Base-by-base conservation (phyloP, 2,329 filamentous ascomycete genomes). In the Fusarium cyanostomum region DNA sequence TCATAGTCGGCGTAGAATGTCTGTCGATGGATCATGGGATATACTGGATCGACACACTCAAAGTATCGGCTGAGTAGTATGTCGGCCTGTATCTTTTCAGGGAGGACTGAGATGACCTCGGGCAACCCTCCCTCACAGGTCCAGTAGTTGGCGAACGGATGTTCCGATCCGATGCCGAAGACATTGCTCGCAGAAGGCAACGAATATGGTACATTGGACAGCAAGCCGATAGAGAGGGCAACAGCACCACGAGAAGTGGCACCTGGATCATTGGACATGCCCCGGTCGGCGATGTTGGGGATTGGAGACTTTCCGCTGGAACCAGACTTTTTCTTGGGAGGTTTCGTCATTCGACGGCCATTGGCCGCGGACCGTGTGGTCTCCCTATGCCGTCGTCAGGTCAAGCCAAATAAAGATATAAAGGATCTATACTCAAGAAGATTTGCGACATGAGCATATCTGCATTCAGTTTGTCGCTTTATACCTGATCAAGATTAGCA, bases 61-160 rank as follows among this genome's bases (percentile, higher is more conserved):
- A 89, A 89, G 71, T 89, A 89, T 34, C 85, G 81, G 45, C 75
- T 79, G 31, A 89, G 75, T 11, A 94, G 79, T 34, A 91, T 88
- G 66, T 94, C 90, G 50, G 89, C 89, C 74, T 93, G 90, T 8
- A 89, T 77, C 77, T 92, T 93, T 55, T 89, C 89, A 0, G 91
- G 91, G 11, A 94, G 79, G 4, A 93, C 89, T 2, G 85, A 87
- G 38, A 93, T 87, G 7, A 93, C 90, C 75, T 94, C 91, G 8
- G 86, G 81, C 15, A 94, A 78, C 0, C 90, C 91, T 43, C 91
- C 91, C 59, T 89, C 85, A 70, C 89, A 92, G 3, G 90, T 94
- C 91, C 91, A 94, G 75, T 94, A 94, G 72, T 94, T 94, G 70
- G 89, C 88, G 72, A 93, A 93, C 0, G 90, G 90, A 71, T 92